phyloP scores from a whole-genome alignment of 257 asterid species.

The Agastache rugosa region DNA sequence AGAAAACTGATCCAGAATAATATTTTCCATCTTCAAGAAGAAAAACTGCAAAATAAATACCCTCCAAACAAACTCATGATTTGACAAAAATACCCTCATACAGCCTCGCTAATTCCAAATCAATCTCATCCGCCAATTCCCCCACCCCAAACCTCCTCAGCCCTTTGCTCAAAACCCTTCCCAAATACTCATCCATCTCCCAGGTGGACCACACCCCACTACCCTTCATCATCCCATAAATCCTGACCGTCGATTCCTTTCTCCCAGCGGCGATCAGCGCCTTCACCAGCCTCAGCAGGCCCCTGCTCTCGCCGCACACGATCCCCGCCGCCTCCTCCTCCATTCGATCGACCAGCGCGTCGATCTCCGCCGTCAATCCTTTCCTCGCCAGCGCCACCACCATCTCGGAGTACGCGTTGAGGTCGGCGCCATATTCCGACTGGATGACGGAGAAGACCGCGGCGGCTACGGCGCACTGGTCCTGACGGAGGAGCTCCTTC shows the following conservation, averaged over 20 bases:
- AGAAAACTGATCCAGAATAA: background rate
- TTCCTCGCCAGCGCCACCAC: conserved; percentile 57
- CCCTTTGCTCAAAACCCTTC: conserved; percentile 73
- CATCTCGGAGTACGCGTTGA: conserved; percentile 66
- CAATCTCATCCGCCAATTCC: conserved; percentile 70
- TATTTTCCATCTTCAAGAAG: background rate
- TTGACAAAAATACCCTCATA: conserved; percentile 52
- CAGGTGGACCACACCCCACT: conserved; percentile 54
- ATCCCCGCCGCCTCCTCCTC: conserved; percentile 55
- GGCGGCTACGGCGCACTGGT: conserved; percentile 66
- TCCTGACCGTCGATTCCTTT: conserved; percentile 70
- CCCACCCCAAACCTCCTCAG: conserved; percentile 77
- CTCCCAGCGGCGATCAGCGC: conserved; percentile 72
- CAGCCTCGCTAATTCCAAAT: conserved; percentile 56
- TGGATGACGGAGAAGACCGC: conserved; percentile 66
- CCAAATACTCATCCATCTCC: conserved; percentile 72
- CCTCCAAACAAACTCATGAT: conserved; percentile 17
- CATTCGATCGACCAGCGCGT: conserved; percentile 53
- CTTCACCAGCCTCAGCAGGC: conserved; percentile 67
- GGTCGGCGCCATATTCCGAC: conserved; percentile 67
- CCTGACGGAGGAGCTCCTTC: conserved; percentile 92
- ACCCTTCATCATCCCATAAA: conserved; percentile 74
- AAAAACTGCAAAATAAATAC: background rate
- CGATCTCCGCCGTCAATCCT: conserved; percentile 63
- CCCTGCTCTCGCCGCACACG: conserved; percentile 57